Base-by-base conservation (phyloP, 768 basidiomycete species). In the Lentinus brumalis region DNA sequence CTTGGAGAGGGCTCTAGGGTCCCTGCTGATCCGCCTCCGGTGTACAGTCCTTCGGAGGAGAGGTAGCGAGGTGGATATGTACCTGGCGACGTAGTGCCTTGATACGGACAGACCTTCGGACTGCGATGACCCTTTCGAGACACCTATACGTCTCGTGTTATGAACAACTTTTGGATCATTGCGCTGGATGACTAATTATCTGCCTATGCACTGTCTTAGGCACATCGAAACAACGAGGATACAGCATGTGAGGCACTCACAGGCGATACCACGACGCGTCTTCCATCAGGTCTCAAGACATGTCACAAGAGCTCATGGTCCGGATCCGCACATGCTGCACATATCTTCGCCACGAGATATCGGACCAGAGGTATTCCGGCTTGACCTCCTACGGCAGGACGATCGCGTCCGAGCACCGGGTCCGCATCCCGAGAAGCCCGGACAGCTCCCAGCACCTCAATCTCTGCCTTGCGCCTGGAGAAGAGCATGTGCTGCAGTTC, bases 401-500 rank as follows among this genome's bases (percentile, higher is more conserved):
- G 47, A 46, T 46, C 44, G 21, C 29, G 15, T 39, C 18, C n/a
- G 51, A 21, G 18, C 21, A 41, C 29, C 49, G 46, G 29, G 53
- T 55, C 56, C 53, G 63, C 38, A 21, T 46, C 31, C 45, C 55
- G 18, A 31, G 50, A 41, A 14, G 50, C 5, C 59, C 56, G 38
- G 44, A 42, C 40, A 53, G 64, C 53, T 42, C 67, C 74, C 39
- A 92, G 69, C 44, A 91, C 79, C 70, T 98, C 93, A 50, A 96
- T 96, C 74, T 98, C 96, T 3, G 96, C 96, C 74, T 98, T 98
- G 47, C 87, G 85, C n/a, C 91, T 84, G 5, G 76, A 78, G 69
- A 91, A 86, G 39, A 98, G 73, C 83, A 97, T 92, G 64, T 85
- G 79, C 71, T 80, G 80, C 3, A 98, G 83, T 68, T 96, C 94